Evolutionary conservation across 768 basidiomycete genomes (phyloP).

Genomic region (Nevesoporus exiguus): DNA sequence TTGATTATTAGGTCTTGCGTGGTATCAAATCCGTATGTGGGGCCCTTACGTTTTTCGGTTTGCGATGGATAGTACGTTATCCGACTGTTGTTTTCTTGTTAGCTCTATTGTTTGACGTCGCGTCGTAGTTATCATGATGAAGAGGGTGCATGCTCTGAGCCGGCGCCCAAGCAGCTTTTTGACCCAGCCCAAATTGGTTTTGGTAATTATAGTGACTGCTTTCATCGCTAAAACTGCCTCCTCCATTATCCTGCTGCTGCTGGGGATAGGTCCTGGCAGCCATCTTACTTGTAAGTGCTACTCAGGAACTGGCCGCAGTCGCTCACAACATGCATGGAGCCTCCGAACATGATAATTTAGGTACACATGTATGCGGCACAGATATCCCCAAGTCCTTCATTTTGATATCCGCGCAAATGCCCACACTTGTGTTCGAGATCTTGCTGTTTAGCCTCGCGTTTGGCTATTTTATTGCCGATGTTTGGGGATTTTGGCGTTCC

Average conservation of each 20-base stretch:
- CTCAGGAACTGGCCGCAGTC: background rate
- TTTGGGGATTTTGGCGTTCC: slow-evolving; percentile 4
- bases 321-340: slow-evolving; percentile 2
- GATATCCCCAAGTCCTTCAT: background rate
- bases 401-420: slow-evolving; percentile 3
- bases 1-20: slow-evolving; percentile 10
- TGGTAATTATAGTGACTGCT: background rate
- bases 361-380: slow-evolving; percentile 4
- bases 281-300: slow-evolving; percentile 4
- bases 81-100: background rate
- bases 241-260: slow-evolving; percentile 7
- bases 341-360: background rate
- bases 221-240: slow-evolving; percentile 7
- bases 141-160: slow-evolving; percentile 16
- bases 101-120: background rate
- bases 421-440: slow-evolving; percentile 14
- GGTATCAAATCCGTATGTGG: slow-evolving; percentile 16
- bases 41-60: slow-evolving; percentile 11
- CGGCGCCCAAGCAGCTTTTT: background rate
- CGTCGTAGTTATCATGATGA: slow-evolving; percentile 20
- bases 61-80: slow-evolving; percentile 19
- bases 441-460: slow-evolving; percentile 16
- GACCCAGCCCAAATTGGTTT: slow-evolving; percentile 6
- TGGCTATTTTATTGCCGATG: slow-evolving; percentile 4
- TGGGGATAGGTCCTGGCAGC: slow-evolving; percentile 12